Percentiles rank a stretch among this genome's conserved stretches.
phyloP scores from a whole-genome alignment of 176 grass and related monocot genomes.

The Luzula sylvatica region DNA sequence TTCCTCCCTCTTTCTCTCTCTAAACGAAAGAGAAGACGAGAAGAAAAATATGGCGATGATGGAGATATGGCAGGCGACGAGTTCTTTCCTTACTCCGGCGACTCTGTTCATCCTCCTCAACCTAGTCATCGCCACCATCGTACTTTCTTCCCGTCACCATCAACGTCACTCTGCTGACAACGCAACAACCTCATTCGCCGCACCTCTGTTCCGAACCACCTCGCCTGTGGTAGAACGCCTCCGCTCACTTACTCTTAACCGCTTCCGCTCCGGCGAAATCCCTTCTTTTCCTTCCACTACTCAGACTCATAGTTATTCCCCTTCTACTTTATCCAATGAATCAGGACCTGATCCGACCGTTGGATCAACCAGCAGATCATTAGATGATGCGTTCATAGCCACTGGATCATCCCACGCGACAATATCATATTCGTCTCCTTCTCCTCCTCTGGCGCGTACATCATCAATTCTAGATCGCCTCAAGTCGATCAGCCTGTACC shows the following conservation, averaged over 20 bases:
- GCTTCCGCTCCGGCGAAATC: constrained; percentile 75
- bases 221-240: constrained; percentile 59
- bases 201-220: constrained; percentile 18
- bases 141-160: constrained; percentile 43
- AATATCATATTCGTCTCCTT: not conserved
- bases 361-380: not conserved
- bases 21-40: constrained; percentile 14
- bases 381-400: not conserved
- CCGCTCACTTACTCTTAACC: constrained; percentile 51
- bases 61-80: constrained; percentile 29
- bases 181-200: not conserved
- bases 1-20: not conserved
- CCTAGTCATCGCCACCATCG: constrained; percentile 78
- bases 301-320: not conserved
- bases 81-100: constrained; percentile 46
- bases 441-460: constrained; percentile 29
- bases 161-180: not conserved
- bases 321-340: not conserved
- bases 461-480: constrained; percentile 53
- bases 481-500: constrained; percentile 50
- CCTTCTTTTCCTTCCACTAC: constrained; percentile 23
- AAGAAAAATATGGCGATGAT: not conserved
- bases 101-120: constrained; percentile 79
- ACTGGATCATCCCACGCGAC: not conserved
- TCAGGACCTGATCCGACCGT: not conserved